Conservation (phyloP, 1,284 basidiomycete genomes). For the Coriolopsis trogii region DNA sequence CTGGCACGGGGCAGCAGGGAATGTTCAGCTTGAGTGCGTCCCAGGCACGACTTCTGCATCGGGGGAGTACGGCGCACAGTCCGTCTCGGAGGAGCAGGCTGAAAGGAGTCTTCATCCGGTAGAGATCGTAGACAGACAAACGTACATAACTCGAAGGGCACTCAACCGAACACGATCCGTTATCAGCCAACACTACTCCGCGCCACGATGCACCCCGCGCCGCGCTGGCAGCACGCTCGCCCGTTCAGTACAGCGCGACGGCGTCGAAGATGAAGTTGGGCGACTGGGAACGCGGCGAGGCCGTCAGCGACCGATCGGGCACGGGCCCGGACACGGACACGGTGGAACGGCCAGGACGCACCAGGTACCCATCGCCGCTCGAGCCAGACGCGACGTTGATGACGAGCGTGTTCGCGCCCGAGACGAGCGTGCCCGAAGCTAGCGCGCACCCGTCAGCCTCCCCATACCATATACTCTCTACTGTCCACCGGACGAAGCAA, state of each 20-base stretch:
- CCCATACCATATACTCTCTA: no score
- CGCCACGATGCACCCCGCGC: not conserved
- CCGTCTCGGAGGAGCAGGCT: no score
- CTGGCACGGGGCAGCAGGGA: no score
- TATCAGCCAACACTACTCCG: not conserved
- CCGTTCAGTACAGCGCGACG: conserved; percentile 14
- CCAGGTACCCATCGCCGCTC: conserved; percentile 45
- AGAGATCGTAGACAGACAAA: no score
- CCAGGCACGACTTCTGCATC: no score
- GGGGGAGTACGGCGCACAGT: no score
- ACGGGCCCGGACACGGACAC: conserved; percentile 44
- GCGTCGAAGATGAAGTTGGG: conserved; percentile 40
- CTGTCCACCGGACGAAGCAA: no score
- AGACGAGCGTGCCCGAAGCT: conserved; percentile 42
- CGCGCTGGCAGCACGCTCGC: not conserved
- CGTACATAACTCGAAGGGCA: no score
- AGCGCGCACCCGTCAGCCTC: not conserved
- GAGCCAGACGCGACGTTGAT: conserved; percentile 48
- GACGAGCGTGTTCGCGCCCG: conserved; percentile 44
- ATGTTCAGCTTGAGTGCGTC: no score
- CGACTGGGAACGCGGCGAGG: conserved; percentile 7
- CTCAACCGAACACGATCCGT: no score
- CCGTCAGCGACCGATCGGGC: conserved; percentile 22
- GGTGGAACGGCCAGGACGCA: conserved; percentile 39
- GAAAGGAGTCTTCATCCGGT: no score